A percentile compares a stretch with the other conserved stretches of the same genome.
Conservation (phyloP, 2,329 filamentous ascomycete species). For the Gremmenia infestans region DNA sequence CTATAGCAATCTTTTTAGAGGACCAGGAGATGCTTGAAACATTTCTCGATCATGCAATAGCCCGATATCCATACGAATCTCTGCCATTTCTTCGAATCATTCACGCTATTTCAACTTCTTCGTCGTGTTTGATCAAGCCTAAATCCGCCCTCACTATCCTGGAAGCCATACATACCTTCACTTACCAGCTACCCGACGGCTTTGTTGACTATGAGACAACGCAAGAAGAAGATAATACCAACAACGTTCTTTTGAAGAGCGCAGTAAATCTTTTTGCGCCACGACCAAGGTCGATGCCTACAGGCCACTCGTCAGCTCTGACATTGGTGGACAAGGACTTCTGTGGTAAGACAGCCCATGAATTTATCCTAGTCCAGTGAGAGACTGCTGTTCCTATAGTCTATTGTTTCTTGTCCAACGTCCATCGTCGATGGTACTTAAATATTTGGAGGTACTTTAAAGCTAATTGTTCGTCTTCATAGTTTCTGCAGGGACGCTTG, state of each 20-base stretch:
- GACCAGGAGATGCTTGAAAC: conserved; percentile 42
- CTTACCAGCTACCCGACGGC: conserved; percentile 65
- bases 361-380: too few relatives aligned
- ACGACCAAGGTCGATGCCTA: conserved; percentile 24
- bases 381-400: too few relatives aligned
- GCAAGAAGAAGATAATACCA: conserved; percentile 80
- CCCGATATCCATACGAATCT: conserved; percentile 82
- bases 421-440: too few relatives aligned
- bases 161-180: conserved; percentile 66
- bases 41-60: conserved; percentile 53
- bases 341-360: too few relatives aligned
- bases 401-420: too few relatives aligned
- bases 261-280: conserved; percentile 59
- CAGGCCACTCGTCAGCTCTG: conserved; percentile 14
- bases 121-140: conserved; percentile 30
- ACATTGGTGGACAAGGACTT: conserved; percentile 34
- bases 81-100: conserved; percentile 71
- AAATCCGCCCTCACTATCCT: conserved; percentile 58
- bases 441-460: too few relatives aligned
- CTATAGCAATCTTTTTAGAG: conserved; percentile 46
- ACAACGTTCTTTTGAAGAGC: conserved; percentile 64
- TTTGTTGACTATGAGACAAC: conserved; percentile 74
- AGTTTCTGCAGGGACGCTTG: conserved; percentile 61
- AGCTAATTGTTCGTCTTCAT: conserved; percentile 38
- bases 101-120: conserved; percentile 56